phyloP scores from a whole-genome alignment of 2,329 filamentous ascomycete genomes.

The Paraconiothyrium sp. region DNA sequence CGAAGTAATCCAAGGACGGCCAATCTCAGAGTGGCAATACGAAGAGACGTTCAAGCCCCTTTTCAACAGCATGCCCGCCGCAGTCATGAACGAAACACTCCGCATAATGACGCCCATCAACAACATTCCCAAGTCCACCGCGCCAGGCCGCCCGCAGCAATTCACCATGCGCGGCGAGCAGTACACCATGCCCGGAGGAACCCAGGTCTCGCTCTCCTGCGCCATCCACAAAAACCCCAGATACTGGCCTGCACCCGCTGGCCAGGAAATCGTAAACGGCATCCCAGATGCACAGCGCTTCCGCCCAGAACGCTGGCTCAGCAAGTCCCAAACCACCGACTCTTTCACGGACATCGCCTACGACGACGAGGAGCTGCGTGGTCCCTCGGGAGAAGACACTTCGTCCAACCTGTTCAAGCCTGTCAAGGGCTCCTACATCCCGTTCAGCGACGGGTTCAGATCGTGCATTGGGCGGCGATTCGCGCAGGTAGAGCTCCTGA shows the following conservation, averaged over 20 bases:
- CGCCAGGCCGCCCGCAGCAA: conserved; percentile 59
- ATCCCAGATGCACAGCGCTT: conserved; percentile 70
- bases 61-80: conserved; percentile 75
- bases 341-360: conserved; percentile 50
- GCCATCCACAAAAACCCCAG: conserved; percentile 74
- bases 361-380: conserved; percentile 65
- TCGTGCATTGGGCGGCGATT: conserved; percentile 66
- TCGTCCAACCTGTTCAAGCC: conserved; percentile 66
- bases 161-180: conserved; percentile 68
- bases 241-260: conserved; percentile 69
- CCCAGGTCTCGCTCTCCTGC: conserved; percentile 64
- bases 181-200: conserved; percentile 66
- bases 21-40: conserved; percentile 74
- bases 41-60: conserved; percentile 72
- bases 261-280: conserved; percentile 36
- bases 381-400: conserved; percentile 69
- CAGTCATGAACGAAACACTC: conserved; percentile 80
- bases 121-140: conserved; percentile 73
- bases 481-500: conserved; percentile 66
- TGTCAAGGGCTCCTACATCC: conserved; percentile 62
- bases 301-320: conserved; percentile 77
- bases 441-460: conserved; percentile 65
- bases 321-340: conserved; percentile 35
- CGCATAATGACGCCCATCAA: conserved; percentile 76
- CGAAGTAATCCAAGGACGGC: conserved; percentile 66